Evolutionary conservation across 2,329 filamentous ascomycete species (phyloP), one percentile per base, ranked within the genome.

Genomic region (Tricladium varicosporioides): DNA sequence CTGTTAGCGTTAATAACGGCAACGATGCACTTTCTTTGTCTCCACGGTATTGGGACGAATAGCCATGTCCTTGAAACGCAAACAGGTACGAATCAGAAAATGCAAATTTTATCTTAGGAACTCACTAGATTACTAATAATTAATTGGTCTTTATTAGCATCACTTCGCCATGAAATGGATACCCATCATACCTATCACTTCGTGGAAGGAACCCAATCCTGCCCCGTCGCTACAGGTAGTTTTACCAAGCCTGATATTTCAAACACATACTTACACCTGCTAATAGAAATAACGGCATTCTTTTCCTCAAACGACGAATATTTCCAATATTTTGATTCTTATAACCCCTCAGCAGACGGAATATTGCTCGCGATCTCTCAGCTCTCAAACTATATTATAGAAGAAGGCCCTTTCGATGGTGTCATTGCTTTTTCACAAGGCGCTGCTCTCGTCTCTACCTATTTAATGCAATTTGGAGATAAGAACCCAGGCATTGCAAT

Each of bases 381-480:
- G 2, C 49, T 61, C 3, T 45, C 51, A 5, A 22, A 13, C 5
- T 61, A 51, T 22, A 44, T 61, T 8, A 16, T 40, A 8, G 42
- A 43, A 7, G 51, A 61, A 9, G 59, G 59, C 3, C 61, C 59
- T 1, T 63, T 58, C 48, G 61, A 63, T 45, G 61, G 49, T 10
- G 55, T 60, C 1, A 14, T 63, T 9, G 59, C 31, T 9, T 63
- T 60, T 43, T 60, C 57, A 10, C 57, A 60, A 42, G 61, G 59
- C 10, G 59, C 57, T 1, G 77, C 76, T 0, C 74, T 80, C 9
- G 81, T 80, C 9, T 31, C 53, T 4, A 59, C 50, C 5, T 49
- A 42, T 5, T 22, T 61, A 2, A 22, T 49, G 9, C 47, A 44
- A 19, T 19, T 51, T 43, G 7, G 22, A 5, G 19, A n/a, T 13